These are phyloP conservation scores for Alternaria viburni DNA, from an alignment of 2,329 filamentous ascomycete genomes.

Conservation along the genomic window DNA sequence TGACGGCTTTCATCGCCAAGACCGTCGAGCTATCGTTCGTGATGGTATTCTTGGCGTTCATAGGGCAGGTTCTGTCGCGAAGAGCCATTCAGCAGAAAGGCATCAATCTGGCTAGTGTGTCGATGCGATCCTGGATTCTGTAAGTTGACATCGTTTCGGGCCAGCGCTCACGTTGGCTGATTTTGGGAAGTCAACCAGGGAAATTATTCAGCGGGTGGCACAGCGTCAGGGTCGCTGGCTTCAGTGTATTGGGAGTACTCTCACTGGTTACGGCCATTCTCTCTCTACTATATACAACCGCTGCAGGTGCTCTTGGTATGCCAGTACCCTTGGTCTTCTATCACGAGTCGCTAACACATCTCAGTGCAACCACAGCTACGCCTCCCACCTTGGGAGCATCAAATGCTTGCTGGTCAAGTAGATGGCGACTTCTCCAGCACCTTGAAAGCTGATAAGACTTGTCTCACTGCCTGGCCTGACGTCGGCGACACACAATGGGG, in stretches of 20 bases:
- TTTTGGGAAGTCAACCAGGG: conserved; percentile 58
- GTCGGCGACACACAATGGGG: conserved; percentile 8
- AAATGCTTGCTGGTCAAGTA: conserved; percentile 4
- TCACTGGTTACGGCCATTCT: conserved; percentile 51
- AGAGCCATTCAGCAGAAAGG: conserved; percentile 8
- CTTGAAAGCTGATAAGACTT: not conserved
- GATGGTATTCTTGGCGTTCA: conserved; percentile 71
- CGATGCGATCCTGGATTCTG: conserved; percentile 14
- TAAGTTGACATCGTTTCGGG: not conserved
- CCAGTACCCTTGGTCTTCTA: not conserved
- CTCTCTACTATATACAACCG: conserved; percentile 10
- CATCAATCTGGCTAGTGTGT: conserved; percentile 4
- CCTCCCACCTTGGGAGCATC: conserved; percentile 4
- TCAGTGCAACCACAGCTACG: conserved; percentile 12
- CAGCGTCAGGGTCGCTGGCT: conserved; percentile 64
- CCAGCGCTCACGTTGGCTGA: not conserved
- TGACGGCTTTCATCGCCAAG: conserved; percentile 72
- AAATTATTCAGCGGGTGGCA: conserved; percentile 71
- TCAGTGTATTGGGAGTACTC: conserved; percentile 66
- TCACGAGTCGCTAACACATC: not conserved
- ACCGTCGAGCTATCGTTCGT: conserved; percentile 77
- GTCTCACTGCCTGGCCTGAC: conserved; percentile 5
- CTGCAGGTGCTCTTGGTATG: conserved; percentile 11
- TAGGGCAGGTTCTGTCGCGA: conserved; percentile 68
- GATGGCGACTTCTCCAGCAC: conserved; percentile 7